A percentile compares a stretch with the other conserved stretches of the same genome.
Evolutionary conservation across 495 filamentous ascomycete genomes (phyloP).

Genomic region (Talaromyces liani): DNA sequence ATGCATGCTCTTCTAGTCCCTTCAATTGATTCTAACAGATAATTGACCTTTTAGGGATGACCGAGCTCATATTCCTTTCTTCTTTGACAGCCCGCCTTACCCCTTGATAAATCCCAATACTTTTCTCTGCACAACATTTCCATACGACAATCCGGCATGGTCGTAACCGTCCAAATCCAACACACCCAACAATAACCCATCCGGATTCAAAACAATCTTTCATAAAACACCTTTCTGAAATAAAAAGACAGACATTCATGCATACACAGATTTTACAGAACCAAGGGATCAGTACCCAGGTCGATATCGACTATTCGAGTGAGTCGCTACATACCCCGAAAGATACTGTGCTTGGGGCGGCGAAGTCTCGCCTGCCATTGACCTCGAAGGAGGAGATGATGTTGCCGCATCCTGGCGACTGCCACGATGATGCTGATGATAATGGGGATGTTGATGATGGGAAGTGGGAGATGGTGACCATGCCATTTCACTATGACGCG

Average conservation of each 20-base stretch:
- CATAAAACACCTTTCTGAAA: background rate
- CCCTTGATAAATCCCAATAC: background rate
- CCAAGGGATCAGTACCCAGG: background rate
- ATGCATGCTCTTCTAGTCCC: background rate
- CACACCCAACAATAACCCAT: background rate
- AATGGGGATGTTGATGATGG: background rate
- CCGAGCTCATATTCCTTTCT: background rate
- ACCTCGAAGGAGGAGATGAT: background rate
- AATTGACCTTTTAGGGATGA: background rate
- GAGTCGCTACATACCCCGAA: background rate
- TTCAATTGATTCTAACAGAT: background rate
- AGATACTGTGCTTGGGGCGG: background rate
- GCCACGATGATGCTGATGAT: background rate
- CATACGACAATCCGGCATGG: background rate
- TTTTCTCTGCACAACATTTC: background rate
- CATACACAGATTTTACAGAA: background rate
- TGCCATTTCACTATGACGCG: background rate
- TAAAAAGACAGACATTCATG: background rate
- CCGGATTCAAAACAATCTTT: background rate
- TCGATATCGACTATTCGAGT: slow-evolving; percentile 1
- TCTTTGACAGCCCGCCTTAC: background rate
- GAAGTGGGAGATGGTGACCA: background rate
- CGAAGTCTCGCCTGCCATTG: background rate
- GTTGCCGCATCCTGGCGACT: background rate
- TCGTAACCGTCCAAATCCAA: background rate